Conservation (phyloP, 495 filamentous ascomycete species). For the Penicillium lagena region DNA sequence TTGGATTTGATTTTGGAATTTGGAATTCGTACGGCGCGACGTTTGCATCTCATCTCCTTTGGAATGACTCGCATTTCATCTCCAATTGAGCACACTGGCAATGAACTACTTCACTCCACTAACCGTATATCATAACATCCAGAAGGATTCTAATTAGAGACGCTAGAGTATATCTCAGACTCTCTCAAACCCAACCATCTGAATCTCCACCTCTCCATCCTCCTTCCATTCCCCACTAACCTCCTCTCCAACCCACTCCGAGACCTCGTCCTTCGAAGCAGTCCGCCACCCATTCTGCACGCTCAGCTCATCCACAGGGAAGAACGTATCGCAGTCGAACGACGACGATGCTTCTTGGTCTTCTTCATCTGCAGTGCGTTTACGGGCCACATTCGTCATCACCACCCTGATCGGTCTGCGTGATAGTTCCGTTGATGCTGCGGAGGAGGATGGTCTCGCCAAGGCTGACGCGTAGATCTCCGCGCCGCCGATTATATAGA, state of each 20-base stretch:
- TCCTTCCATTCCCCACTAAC: conserved; percentile 32
- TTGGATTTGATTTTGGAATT: background rate
- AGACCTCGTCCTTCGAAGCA: conserved; percentile 29
- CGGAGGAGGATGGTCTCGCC: conserved; percentile 9
- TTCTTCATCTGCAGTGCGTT: conserved; percentile 40
- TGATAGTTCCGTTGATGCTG: conserved; percentile 8
- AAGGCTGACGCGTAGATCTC: conserved; percentile 75
- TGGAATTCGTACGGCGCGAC: too few relatives aligned
- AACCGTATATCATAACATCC: background rate
- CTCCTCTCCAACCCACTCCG: conserved; percentile 39
- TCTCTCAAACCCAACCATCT: conserved; percentile 42
- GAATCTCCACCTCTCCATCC: conserved; percentile 35
- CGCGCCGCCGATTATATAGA: conserved; percentile 86
- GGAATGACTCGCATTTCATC: too few relatives aligned
- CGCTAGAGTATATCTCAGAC: background rate
- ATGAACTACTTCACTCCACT: too few relatives aligned
- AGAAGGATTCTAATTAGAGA: too few relatives aligned
- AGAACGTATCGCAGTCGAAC: conserved; percentile 88
- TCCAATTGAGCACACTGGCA: too few relatives aligned
- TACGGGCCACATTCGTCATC: conserved; percentile 38
- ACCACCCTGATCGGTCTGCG: conserved; percentile 30
- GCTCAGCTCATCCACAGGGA: conserved; percentile 49
- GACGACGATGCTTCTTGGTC: conserved; percentile 50
- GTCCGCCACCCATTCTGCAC: conserved; percentile 28
- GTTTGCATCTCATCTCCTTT: too few relatives aligned